Evolutionary conservation across 345 rosid species (phyloP), one percentile per base, ranked within the genome.

Genomic region (Isatis tinctoria): DNA sequence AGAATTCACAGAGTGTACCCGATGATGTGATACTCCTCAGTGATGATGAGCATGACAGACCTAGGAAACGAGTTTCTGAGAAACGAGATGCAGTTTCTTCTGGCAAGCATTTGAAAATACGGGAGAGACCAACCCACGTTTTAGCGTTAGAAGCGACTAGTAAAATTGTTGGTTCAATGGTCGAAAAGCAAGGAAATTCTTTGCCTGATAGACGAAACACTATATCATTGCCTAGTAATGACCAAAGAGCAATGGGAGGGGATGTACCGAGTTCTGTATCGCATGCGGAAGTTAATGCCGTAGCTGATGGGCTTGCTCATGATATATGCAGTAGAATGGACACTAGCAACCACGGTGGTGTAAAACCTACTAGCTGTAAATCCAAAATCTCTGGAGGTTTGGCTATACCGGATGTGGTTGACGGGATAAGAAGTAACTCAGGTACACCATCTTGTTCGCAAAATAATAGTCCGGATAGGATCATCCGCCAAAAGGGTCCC

Each of bases 401-500:
- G 77, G 78, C 76, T 17, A 24, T 79, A 53, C 24, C 69, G 52
- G 80, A 80, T 79, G 79, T 78, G 17, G 78, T 78, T 49, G 87
- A 85, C 63, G 78, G 67, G 66, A 45, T 59, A 40, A 81, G 83
- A 79, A 73, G 65, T 70, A 71, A 72, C 70, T 49, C 84, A 8
- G 87, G 82, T 43, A 83, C 82, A 53, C 78, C 86, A 14, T 78
- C 92, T 72, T 83, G 84, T 80, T 79, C 87, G 40, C 96, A 88
- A 49, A 88, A 78, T 81, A 95, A 85, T 83, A 77, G 80, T 49
- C 69, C 87, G 74, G 97, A 92, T 66, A 86, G 86, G 73, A 66
- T 75, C 79, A 75, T 78, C 72, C 89, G 98, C 77, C 98, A 89
- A 76, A 95, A 90, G 80, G 99, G 99, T 74, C 99, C 99, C 20